Evolutionary conservation across 176 grass and related monocot species (phyloP), one percentile per base, ranked within the genome.

Genomic region (Phoenix dactylifera): DNA sequence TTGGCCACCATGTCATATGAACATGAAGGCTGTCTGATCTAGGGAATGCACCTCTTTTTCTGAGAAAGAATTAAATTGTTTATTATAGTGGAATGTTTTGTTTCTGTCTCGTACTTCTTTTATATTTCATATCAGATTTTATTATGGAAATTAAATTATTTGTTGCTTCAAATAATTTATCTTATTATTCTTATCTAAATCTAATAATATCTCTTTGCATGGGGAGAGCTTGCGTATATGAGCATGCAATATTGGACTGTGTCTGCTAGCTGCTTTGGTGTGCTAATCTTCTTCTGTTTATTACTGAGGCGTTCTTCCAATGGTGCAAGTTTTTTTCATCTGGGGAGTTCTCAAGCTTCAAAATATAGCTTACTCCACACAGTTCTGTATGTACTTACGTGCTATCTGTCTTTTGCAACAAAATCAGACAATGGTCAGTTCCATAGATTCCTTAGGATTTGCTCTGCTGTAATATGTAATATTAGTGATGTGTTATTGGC

Each of bases 161-260:
- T 6, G 28, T 30, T 6, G 7, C 35, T 39, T 39, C 35, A 39
- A 39, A 39, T 12, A 7, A 39, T 39, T 10, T 12, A 39, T 39
- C 9, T 39, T 39, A 39, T 39, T 12, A 39, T 39, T 39, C 35
- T 68, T 77, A 61, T 0, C 28, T 80, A 66, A 68, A 6, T 66
- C 39, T 7, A 24, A 22, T 56, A 29, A 3, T 2, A 25, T 16
- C 1, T 51, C 6, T 70, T 72, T 80, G 49, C 28, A 26, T 80
- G 57, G 32, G 39, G 67, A 98, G 93, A 92, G 66, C 55, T 86
- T 62, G 58, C 69, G 28, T 80, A 87, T 67, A 76, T 88, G 10
- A 73, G 82, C 44, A 92, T 91, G 87, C 87, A 88, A 62, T 92
- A 88, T 74, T 98, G 87, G 87, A 86, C 76, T 9, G 75, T 61